Conservation (phyloP, 2,329 filamentous ascomycete genomes). For the Penicillium sp. region DNA sequence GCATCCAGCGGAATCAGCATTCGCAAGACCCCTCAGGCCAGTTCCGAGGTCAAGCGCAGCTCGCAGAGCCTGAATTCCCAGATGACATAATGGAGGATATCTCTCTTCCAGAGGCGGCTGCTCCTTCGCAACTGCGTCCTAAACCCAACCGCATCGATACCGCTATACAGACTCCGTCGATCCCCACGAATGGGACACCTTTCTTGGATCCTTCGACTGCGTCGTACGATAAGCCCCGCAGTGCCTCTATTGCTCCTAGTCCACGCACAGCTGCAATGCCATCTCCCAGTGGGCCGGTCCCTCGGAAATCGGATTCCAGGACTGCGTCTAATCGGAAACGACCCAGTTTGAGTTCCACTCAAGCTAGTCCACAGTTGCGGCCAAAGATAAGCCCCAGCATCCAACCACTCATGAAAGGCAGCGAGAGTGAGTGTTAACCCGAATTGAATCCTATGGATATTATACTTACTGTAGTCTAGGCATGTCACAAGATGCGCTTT, state of each 20-base stretch:
- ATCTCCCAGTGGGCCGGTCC: constrained; percentile 48
- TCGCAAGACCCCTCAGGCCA: constrained; percentile 40
- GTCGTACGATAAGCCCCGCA: constrained; percentile 25
- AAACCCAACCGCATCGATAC: constrained; percentile 53
- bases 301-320: constrained; percentile 49
- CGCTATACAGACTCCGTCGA: constrained; percentile 47
- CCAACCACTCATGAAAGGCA: constrained; percentile 78
- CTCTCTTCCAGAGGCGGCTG: constrained; percentile 70
- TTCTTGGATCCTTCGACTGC: constrained; percentile 36
- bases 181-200: constrained; percentile 65
- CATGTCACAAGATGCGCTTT: constrained; percentile 61
- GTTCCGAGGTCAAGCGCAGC: constrained; percentile 34
- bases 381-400: constrained; percentile 93
- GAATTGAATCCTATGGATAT: constrained; percentile 4
- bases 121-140: constrained; percentile 46
- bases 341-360: constrained; percentile 65
- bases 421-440: constrained; percentile 52
- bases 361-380: constrained; percentile 81
- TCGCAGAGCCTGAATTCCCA: constrained; percentile 44
- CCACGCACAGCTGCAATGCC: constrained; percentile 54
- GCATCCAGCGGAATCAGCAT: constrained; percentile 54
- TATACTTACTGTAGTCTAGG: constrained; percentile 27
- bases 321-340: constrained; percentile 59
- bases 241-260: constrained; percentile 48
- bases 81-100: constrained; percentile 63